A percentile compares a stretch with the other conserved stretches of the same genome.
Evolutionary conservation across 2,329 filamentous ascomycete genomes (phyloP).

Genomic region (Calonectria pseudoreteaudii): DNA sequence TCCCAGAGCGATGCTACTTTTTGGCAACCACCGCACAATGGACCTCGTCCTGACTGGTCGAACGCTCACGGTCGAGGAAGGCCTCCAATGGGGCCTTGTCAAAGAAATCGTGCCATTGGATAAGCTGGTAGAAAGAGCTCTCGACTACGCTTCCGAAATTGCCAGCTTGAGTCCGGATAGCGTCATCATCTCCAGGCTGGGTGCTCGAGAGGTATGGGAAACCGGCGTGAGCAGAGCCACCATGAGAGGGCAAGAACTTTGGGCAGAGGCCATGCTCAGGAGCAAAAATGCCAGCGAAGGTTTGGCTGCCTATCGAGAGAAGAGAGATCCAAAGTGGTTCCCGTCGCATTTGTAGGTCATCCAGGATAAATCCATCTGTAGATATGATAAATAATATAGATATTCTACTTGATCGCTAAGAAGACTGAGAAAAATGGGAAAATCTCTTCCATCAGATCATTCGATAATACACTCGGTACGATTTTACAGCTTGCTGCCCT

Average conservation of each 20-base stretch:
- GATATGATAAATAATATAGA: neutral
- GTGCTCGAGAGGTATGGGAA: constrained; percentile 50
- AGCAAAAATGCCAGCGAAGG: constrained; percentile 46
- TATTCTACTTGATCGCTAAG: neutral
- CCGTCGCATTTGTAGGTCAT: constrained; percentile 40
- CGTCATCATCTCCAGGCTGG: constrained; percentile 47
- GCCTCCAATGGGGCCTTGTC: constrained; percentile 45
- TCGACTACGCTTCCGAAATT: constrained; percentile 47
- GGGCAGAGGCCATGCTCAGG: constrained; percentile 45
- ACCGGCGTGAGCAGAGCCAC: constrained; percentile 48
- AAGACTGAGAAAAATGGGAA: neutral
- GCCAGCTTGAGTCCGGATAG: constrained; percentile 48
- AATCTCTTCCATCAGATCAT: neutral
- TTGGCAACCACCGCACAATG: constrained; percentile 49
- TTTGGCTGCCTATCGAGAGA: constrained; percentile 45
- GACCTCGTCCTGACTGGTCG: constrained; percentile 47
- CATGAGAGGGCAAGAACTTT: constrained; percentile 48
- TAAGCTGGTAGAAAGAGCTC: constrained; percentile 41
- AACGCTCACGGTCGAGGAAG: constrained; percentile 42
- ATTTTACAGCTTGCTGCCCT: constrained; percentile 44
- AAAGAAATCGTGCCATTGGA: constrained; percentile 47
- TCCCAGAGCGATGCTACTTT: constrained; percentile 57
- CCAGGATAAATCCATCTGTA: constrained; percentile 20
- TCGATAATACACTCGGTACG: neutral
- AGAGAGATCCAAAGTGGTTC: constrained; percentile 46